A percentile compares a stretch with the other conserved stretches of the same genome.
phyloP scores from a whole-genome alignment of 2,329 filamentous ascomycete genomes.

The Uncinocarpus reesii region DNA sequence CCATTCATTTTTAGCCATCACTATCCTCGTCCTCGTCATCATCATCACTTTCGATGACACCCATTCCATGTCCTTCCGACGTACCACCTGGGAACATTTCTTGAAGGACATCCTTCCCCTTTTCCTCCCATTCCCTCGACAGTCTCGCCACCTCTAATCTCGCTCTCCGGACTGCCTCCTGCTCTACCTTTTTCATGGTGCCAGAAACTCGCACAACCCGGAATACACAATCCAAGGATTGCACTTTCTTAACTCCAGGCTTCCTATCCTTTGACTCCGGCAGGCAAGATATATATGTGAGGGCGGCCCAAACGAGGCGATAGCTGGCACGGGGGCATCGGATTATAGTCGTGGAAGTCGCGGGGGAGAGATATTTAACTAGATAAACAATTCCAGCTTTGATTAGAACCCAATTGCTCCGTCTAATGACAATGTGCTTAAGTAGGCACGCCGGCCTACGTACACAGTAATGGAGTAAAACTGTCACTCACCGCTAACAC shows the following conservation, averaged over 20 bases:
- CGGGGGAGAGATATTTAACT: constrained; percentile 87
- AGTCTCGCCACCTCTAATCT: constrained; percentile 60
- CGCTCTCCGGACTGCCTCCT: constrained; percentile 74
- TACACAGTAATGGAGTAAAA: too few species aligned
- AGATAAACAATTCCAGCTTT: constrained; percentile 3
- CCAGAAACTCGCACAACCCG: constrained; percentile 80
- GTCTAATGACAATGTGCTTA: too few species aligned
- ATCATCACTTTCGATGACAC: constrained; percentile 39
- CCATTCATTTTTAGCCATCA: constrained; percentile 18
- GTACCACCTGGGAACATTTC: constrained; percentile 22
- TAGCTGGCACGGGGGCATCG: constrained; percentile 73
- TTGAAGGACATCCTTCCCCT: constrained; percentile 33
- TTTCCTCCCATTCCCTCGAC: constrained; percentile 42
- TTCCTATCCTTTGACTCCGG: constrained; percentile 46
- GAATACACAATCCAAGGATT: constrained; percentile 59
- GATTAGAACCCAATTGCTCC: neutral
- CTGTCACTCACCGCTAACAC: constrained; percentile 62
- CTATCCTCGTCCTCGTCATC: constrained; percentile 41
- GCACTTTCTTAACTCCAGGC: neutral
- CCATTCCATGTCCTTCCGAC: constrained; percentile 32
- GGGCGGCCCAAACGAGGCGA: constrained; percentile 76
- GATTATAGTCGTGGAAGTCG: constrained; percentile 91
- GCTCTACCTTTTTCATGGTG: constrained; percentile 83
- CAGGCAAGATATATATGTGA: constrained; percentile 67
- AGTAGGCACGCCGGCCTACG: too few species aligned